Percentiles rank a stretch among this genome's conserved stretches.
These are phyloP conservation scores for Angomonas ambiguus DNA, from an alignment of 208 protist species.

Conservation along the genomic window DNA sequence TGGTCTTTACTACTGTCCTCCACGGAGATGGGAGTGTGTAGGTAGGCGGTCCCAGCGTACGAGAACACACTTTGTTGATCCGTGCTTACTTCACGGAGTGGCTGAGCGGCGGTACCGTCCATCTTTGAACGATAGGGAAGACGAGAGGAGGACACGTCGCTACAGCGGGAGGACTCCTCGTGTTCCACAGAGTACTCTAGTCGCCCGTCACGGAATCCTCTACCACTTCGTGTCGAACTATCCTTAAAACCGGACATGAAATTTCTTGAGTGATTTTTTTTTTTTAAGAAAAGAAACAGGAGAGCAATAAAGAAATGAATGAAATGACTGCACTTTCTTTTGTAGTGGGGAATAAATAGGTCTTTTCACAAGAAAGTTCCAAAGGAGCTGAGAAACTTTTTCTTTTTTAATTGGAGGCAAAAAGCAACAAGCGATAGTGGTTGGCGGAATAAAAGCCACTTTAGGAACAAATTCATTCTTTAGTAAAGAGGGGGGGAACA, in stretches of 20 bases:
- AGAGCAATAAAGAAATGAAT: not conserved
- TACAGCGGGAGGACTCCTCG: not conserved
- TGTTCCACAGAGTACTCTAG: not conserved
- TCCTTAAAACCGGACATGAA: not conserved
- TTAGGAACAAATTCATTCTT: no score
- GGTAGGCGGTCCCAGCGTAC: not conserved
- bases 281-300: slow-evolving; percentile 4
- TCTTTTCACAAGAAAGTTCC: not conserved
- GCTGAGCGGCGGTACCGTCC: not conserved
- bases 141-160: not conserved
- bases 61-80: not conserved
- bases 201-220: not conserved
- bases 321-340: not conserved
- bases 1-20: not conserved
- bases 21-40: not conserved
- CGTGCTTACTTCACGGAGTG: not conserved
- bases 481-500: no score
- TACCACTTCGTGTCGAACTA: not conserved
- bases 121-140: not conserved
- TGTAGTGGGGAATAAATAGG: no score
- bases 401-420: not conserved
- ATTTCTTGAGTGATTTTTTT: slow-evolving; percentile 1
- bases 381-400: not conserved
- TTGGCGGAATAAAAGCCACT: slow-evolving; percentile 1
- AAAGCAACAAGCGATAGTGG: no score